Conservation (phyloP, 495 filamentous ascomycete genomes). For the Daldinia grandis region DNA sequence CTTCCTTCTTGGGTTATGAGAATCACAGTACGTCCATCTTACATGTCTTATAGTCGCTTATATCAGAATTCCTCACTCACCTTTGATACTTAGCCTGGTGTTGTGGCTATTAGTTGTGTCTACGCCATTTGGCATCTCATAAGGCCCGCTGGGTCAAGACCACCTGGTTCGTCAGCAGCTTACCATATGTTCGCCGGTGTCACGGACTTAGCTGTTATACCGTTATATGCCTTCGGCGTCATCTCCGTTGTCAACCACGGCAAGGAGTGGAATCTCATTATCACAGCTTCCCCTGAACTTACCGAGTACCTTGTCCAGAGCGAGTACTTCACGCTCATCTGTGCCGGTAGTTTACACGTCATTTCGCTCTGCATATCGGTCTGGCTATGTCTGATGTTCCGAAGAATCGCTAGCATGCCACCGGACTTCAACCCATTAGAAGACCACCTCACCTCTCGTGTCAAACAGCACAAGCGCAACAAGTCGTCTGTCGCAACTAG, state of each 20-base stretch:
- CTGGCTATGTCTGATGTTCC: constrained; percentile 78
- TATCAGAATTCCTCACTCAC: constrained; percentile 1
- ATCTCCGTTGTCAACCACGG: constrained; percentile 63
- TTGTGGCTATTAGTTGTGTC: constrained; percentile 71
- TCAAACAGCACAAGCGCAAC: constrained; percentile 68
- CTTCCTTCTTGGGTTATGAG: constrained; percentile 77
- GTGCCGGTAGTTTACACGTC: constrained; percentile 71
- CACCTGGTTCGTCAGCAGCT: constrained; percentile 79
- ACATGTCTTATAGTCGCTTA: neutral
- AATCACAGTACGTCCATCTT: constrained; percentile 70
- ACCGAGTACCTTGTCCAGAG: constrained; percentile 65
- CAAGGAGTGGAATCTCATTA: constrained; percentile 69
- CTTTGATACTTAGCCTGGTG: constrained; percentile 62
- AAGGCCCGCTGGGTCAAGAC: constrained; percentile 69
- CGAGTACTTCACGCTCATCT: constrained; percentile 69
- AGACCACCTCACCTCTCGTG: constrained; percentile 79
- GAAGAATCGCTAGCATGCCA: constrained; percentile 78
- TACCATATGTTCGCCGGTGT: constrained; percentile 83
- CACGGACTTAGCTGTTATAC: constrained; percentile 74
- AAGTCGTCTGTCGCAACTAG: constrained; percentile 71
- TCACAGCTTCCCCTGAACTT: constrained; percentile 55
- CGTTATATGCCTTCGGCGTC: constrained; percentile 79
- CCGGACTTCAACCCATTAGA: constrained; percentile 95
- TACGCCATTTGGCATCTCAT: constrained; percentile 83
- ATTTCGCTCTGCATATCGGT: constrained; percentile 73